These are phyloP conservation scores for Jaltomata sinuosa DNA, from an alignment of 257 asterid species.

Conservation along the genomic window DNA sequence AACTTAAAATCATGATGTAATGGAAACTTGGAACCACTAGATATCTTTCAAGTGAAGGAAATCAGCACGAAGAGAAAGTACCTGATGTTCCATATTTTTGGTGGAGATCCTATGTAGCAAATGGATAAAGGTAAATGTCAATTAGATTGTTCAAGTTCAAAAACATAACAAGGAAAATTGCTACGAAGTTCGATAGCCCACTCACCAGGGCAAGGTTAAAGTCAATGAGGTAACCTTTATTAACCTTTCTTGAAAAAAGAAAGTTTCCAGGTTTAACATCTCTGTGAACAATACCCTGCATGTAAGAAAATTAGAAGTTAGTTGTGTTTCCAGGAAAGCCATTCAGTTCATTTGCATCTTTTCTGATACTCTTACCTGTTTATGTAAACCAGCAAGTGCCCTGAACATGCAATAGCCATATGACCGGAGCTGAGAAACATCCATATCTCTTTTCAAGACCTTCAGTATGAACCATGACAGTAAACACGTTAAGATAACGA, in stretches of 20 bases:
- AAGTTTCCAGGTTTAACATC: conserved; percentile 98
- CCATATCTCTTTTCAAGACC: conserved; percentile 68
- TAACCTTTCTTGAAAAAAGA: conserved; percentile 69
- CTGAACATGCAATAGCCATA: conserved; percentile 83
- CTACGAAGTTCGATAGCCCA: neutral
- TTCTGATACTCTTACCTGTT: conserved; percentile 46
- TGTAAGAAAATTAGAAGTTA: conserved; percentile 8
- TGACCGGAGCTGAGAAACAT: conserved; percentile 63
- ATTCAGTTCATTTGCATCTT: conserved; percentile 10
- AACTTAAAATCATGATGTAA: neutral
- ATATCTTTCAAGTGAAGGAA: neutral
- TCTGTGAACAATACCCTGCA: conserved; percentile 88
- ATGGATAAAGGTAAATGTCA: neutral
- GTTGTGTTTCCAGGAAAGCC: neutral
- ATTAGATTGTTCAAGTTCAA: conserved; percentile 1
- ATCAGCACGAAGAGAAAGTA: conserved; percentile 24
- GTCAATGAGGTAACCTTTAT: conserved; percentile 86
- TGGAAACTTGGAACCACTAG: neutral
- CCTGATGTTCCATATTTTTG: conserved; percentile 42
- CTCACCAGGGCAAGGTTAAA: conserved; percentile 96
- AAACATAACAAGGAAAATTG: neutral
- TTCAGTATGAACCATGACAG: conserved; percentile 14
- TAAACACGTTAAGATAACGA: neutral
- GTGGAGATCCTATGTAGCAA: conserved; percentile 58
- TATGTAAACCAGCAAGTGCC: conserved; percentile 90